Conservation (phyloP, 2,329 filamentous ascomycete species). For the Botrytis elliptica region DNA sequence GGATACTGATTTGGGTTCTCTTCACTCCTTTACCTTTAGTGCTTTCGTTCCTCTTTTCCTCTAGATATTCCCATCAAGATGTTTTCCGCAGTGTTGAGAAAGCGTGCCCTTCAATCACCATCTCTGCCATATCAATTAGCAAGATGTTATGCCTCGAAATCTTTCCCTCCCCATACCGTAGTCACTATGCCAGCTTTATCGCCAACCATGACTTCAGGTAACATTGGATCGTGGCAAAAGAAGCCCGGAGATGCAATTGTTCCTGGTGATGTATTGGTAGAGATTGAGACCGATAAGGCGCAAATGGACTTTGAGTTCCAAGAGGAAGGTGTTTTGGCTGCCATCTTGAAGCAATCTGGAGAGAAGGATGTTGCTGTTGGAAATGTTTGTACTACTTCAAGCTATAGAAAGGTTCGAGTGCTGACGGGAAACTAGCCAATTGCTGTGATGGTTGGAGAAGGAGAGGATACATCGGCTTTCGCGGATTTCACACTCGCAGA, state of each 20-base stretch:
- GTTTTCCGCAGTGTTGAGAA: slow-evolving; percentile 63
- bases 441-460: slow-evolving; percentile 90
- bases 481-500: slow-evolving; percentile 85
- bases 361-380: slow-evolving; percentile 93
- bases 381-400: slow-evolving; percentile 65
- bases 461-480: slow-evolving; percentile 81
- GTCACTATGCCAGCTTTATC: slow-evolving; percentile 98
- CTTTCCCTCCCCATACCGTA: slow-evolving; percentile 90
- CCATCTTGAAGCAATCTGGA: slow-evolving; percentile 88
- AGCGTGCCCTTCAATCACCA: slow-evolving; percentile 56
- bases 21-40: slow-evolving; percentile 25
- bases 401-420: slow-evolving; percentile 25
- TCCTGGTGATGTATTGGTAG: slow-evolving; percentile 92
- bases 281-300: slow-evolving; percentile 99
- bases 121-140: slow-evolving; percentile 54
- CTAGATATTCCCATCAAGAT: slow-evolving; percentile 44
- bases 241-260: slow-evolving; percentile 83
- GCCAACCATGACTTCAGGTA: slow-evolving; percentile 94
- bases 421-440: slow-evolving; percentile 69
- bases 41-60: slow-evolving; percentile 26
- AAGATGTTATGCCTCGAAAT: slow-evolving; percentile 61
- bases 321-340: slow-evolving; percentile 93
- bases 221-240: slow-evolving; percentile 98
- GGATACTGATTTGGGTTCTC: slow-evolving; percentile 25
- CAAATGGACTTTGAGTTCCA: slow-evolving; percentile 99